Evolutionary conservation across 2,329 filamentous ascomycete species (phyloP), one percentile per base, ranked within the genome.

Genomic region (Xylaria sp.): DNA sequence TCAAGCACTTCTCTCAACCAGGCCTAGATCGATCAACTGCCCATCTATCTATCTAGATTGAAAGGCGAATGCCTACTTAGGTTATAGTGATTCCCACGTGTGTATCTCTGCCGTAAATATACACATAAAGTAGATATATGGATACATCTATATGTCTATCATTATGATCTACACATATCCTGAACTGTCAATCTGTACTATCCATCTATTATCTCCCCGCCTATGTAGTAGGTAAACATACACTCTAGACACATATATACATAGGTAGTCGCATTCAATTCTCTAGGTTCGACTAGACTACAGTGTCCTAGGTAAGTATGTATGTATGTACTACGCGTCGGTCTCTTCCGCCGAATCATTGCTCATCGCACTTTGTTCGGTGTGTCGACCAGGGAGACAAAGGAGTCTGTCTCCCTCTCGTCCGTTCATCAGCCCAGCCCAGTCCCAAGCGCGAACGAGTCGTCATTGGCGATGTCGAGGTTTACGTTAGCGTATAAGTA

Each of bases 141-240:
- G n/a, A 17, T 5, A 9, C n/a, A 39, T 29, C 6, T 55, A 39
- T 55, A 42, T 38, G 51, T 55, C 36, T 42, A 55, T 54, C 36
- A 42, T 55, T 55, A 42, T 55, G 51, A 55, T 27, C 36, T 55
- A 27, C 36, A 7, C 3, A 22, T n/a, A n/a, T n/a, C 1, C 33
- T 38, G 20, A 10, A 29, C 36, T 2, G 38, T 29, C 7, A 17
- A 50, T 15, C n/a, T n/a, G n/a, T n/a, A n/a, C n/a, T n/a, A n/a
- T n/a, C n/a, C n/a, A n/a, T n/a, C n/a, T n/a, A n/a, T n/a, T n/a
- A n/a, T n/a, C n/a, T n/a, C n/a, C n/a, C n/a, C n/a, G n/a, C n/a
- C n/a, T n/a, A n/a, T n/a, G n/a, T n/a, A n/a, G n/a, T n/a, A n/a
- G n/a, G n/a, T n/a, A n/a, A n/a, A n/a, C n/a, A 47, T 25, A 22